A percentile compares a stretch with the other conserved stretches of the same genome.
Evolutionary conservation across 1,284 basidiomycete genomes (phyloP).

Genomic region (Wolfiporia cocos): DNA sequence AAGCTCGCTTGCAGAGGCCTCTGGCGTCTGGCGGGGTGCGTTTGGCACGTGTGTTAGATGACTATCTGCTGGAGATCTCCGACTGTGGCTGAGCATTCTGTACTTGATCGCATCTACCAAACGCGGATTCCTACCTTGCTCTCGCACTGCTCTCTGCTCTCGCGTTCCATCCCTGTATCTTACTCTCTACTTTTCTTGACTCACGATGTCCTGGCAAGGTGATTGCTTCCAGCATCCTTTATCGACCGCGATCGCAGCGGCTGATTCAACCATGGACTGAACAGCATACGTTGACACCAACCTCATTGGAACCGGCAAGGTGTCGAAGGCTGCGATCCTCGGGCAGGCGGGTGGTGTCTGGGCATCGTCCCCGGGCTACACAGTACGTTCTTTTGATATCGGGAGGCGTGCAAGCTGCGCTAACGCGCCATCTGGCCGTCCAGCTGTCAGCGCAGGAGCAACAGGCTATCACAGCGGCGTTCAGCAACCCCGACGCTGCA

Average conservation of each 20-base stretch:
- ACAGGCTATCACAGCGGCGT: constrained; percentile 54
- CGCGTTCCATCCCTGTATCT: neutral
- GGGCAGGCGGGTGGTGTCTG: constrained; percentile 86
- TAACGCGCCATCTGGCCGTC: neutral
- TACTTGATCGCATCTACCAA: neutral
- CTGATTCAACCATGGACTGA: neutral
- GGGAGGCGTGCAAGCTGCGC: neutral
- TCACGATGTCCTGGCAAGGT: constrained; percentile 34
- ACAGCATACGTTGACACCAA: constrained; percentile 86
- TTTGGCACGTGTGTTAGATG: no score
- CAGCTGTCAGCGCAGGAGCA: constrained; percentile 79
- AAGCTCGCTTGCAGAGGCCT: no score
- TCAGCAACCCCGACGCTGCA: constrained; percentile 37
- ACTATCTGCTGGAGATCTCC: constrained; percentile 24
- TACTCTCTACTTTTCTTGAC: constrained; percentile 4
- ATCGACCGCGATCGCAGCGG: neutral
- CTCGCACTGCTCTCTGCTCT: constrained; percentile 1
- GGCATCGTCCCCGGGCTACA: constrained; percentile 75
- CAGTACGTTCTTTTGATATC: constrained; percentile 39
- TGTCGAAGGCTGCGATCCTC: constrained; percentile 80
- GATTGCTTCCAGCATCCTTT: constrained; percentile 1
- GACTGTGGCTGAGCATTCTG: constrained; percentile 5
- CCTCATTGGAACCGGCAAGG: constrained; percentile 74
- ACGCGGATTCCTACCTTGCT: constrained; percentile 3
- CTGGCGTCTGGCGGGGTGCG: no score